These are phyloP conservation scores for Leccinum pellstonianum DNA, from an alignment of 768 basidiomycete genomes.

Conservation along the genomic window DNA sequence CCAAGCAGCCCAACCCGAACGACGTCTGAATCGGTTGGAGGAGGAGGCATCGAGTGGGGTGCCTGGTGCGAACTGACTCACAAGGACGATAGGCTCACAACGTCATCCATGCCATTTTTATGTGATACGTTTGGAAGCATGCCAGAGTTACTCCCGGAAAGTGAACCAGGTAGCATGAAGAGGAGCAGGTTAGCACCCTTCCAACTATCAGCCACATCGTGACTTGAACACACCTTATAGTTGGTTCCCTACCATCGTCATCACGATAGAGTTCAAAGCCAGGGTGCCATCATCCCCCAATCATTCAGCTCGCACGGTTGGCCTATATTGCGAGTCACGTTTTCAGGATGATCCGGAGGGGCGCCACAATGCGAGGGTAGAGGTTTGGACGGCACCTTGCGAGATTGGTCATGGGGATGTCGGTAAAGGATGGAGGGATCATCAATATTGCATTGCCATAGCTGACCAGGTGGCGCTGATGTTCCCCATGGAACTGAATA, in stretches of 20 bases:
- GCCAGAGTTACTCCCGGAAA: slow-evolving; percentile 46
- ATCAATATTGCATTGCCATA: slow-evolving; percentile 61
- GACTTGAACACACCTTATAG: slow-evolving; percentile 28
- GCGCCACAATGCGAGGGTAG: slow-evolving; percentile 57
- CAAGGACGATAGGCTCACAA: slow-evolving; percentile 45
- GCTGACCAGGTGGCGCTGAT: slow-evolving; percentile 52
- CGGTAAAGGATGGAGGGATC: slow-evolving; percentile 53
- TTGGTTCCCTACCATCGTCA: slow-evolving; percentile 64
- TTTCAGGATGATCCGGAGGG: slow-evolving; percentile 55
- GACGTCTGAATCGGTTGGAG: slow-evolving; percentile 42
- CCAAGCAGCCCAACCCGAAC: slow-evolving; percentile 39
- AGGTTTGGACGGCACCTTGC: slow-evolving; percentile 66
- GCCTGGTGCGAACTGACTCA: slow-evolving; percentile 51
- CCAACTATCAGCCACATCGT: background rate
- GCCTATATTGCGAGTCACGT: slow-evolving; percentile 49
- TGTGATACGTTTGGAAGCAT: slow-evolving; percentile 52
- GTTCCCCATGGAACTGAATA: slow-evolving; percentile 35
- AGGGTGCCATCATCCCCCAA: slow-evolving; percentile 47
- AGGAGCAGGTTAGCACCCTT: slow-evolving; percentile 14
- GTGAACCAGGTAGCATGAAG: slow-evolving; percentile 36
- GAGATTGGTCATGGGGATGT: slow-evolving; percentile 47
- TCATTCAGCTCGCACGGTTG: slow-evolving; percentile 46
- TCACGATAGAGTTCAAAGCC: slow-evolving; percentile 63
- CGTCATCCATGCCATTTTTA: slow-evolving; percentile 52
- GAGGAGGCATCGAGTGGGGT: slow-evolving; percentile 57